These are phyloP conservation scores for Penicillium sp. DNA, from an alignment of 2,329 filamentous ascomycete genomes.

Conservation along the genomic window DNA sequence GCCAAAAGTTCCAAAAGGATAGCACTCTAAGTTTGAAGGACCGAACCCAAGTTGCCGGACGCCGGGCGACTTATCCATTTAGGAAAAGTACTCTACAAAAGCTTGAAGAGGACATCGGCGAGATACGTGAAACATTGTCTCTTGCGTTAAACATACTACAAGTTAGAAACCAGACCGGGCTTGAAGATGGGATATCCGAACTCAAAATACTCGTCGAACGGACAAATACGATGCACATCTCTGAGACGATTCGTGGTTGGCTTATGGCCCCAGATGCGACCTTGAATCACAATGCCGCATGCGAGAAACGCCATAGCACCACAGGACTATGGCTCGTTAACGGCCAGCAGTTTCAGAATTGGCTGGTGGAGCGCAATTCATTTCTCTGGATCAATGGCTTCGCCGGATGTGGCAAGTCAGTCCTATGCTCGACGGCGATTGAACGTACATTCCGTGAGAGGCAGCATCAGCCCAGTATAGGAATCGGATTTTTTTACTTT, in stretches of 20 bases:
- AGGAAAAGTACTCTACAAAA: conserved; percentile 41
- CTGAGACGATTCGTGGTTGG: conserved; percentile 31
- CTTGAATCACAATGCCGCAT: conserved; percentile 35
- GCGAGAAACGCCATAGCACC: conserved; percentile 31
- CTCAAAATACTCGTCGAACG: conserved; percentile 6
- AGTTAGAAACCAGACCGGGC: conserved; percentile 15
- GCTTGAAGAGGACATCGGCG: conserved; percentile 41
- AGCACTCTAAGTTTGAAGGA: neutral
- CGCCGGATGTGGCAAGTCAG: conserved; percentile 35
- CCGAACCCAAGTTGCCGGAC: conserved; percentile 13
- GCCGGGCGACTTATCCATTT: conserved; percentile 28
- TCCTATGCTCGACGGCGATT: conserved; percentile 34
- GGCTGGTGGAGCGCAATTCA: conserved; percentile 27
- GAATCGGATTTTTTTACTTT: conserved; percentile 22
- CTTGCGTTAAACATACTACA: conserved; percentile 36
- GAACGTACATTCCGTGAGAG: conserved; percentile 21
- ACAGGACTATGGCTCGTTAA: conserved; percentile 38
- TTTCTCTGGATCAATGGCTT: conserved; percentile 35
- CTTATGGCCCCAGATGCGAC: conserved; percentile 40
- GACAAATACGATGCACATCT: conserved; percentile 23
- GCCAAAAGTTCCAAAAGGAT: conserved; percentile 6
- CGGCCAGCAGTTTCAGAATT: conserved; percentile 21
- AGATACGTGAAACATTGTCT: conserved; percentile 32
- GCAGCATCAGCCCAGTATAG: conserved; percentile 10
- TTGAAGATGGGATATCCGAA: conserved; percentile 7